These are phyloP conservation scores for Saturnispora diversa DNA, from an alignment of 805 yeast species.

Conservation along the genomic window DNA sequence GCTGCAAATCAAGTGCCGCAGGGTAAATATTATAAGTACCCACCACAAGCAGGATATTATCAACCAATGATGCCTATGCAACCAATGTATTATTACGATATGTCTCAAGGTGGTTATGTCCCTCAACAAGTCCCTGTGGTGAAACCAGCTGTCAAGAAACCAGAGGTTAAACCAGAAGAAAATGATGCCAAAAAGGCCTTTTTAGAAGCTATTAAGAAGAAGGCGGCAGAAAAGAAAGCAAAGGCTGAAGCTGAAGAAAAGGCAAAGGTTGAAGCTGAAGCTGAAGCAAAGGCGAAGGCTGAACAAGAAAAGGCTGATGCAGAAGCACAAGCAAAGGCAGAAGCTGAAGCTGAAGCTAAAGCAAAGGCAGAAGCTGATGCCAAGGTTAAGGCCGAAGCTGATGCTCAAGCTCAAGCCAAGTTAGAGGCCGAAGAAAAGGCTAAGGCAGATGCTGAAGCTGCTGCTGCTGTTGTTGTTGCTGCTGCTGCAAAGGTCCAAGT, in stretches of 20 bases:
- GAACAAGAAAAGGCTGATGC: not conserved
- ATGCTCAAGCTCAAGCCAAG: not conserved
- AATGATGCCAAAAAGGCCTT: conserved; percentile 6
- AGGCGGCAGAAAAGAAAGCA: conserved; percentile 8
- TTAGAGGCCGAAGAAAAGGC: conserved; percentile 2
- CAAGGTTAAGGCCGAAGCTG: not conserved
- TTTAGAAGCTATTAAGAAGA: conserved; percentile 5
- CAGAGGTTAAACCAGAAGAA: not conserved
- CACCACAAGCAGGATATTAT: not conserved
- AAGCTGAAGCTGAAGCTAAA: not conserved
- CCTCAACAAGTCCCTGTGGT: not conserved
- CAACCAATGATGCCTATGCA: conserved; percentile 5
- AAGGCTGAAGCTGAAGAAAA: not conserved
- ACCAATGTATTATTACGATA: not conserved
- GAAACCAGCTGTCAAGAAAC: not conserved
- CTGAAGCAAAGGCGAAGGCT: conserved; percentile 3
- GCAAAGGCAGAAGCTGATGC: not conserved
- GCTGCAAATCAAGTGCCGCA: no score
- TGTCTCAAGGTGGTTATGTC: not conserved
- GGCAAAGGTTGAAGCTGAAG: not conserved
- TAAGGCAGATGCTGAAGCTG: conserved; percentile 15
- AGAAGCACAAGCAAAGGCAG: not conserved
- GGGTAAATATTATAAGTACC: conserved; percentile 1
- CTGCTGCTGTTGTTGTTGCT: conserved; percentile 12
- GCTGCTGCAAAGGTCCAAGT: conserved; percentile 14